These are phyloP conservation scores for Cryptococcus neoformans DNA, from an alignment of 1,284 basidiomycete species.

Conservation along the genomic window DNA sequence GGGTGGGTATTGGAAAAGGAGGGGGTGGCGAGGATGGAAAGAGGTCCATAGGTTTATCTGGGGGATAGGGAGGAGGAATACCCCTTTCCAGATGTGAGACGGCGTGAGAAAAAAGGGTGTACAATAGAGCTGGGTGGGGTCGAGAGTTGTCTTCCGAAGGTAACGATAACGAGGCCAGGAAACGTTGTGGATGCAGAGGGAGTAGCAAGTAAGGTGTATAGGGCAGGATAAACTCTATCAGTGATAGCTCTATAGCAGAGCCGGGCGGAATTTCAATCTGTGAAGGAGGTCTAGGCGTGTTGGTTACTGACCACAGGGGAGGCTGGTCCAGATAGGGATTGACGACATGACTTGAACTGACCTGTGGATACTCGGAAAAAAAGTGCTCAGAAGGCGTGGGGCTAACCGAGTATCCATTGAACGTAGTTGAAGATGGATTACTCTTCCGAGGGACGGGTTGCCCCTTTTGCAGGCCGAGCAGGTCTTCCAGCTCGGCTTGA, in stretches of 20 bases:
- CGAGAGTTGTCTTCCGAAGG: conserved; percentile 15
- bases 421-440: not conserved
- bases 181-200: conserved; percentile 33
- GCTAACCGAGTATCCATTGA: not conserved
- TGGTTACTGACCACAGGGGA: conserved; percentile 9
- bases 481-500: conserved; percentile 27
- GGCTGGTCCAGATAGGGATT: conserved; percentile 1
- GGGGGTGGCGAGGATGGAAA: conserved; percentile 10
- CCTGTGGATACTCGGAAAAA: not conserved
- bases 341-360: not conserved
- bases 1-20: conserved; percentile 3
- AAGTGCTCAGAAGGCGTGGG: not conserved
- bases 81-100: conserved; percentile 20
- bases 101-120: conserved; percentile 37
- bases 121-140: conserved; percentile 38
- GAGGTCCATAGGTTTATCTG: conserved; percentile 4
- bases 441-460: conserved; percentile 1
- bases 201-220: conserved; percentile 27
- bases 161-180: conserved; percentile 25
- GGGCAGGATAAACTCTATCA: conserved; percentile 31
- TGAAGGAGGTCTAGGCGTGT: not conserved
- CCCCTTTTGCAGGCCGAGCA: conserved; percentile 14
- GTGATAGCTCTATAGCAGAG: conserved; percentile 23
- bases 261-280: conserved; percentile 19
- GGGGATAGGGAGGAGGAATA: conserved; percentile 12